Percentiles rank a stretch among this genome's conserved stretches.
phyloP scores from a whole-genome alignment of 2,329 filamentous ascomycete genomes.

The Westerdykella sp. region DNA sequence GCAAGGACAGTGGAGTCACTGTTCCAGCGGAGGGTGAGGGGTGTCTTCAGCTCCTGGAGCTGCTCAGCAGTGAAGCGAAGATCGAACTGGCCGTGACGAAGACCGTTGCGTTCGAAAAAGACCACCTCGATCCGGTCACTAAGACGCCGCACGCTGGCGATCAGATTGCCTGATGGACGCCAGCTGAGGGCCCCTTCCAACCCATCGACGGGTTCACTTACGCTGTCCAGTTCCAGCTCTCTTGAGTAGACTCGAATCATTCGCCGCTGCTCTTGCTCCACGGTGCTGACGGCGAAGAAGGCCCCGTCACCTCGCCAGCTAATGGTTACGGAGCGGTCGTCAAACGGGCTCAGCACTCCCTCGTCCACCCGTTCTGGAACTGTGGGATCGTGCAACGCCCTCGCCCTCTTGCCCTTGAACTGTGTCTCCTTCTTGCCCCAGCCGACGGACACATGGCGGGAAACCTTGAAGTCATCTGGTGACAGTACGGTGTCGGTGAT shows the following conservation, averaged over 20 bases:
- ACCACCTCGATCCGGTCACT: slow-evolving; percentile 68
- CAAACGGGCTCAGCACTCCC: slow-evolving; percentile 66
- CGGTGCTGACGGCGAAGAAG: slow-evolving; percentile 77
- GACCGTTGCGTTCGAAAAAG: slow-evolving; percentile 96
- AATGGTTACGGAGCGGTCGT: slow-evolving; percentile 65
- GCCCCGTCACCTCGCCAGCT: slow-evolving; percentile 94
- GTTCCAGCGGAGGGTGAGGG: slow-evolving; percentile 76
- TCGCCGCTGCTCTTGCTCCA: slow-evolving; percentile 64
- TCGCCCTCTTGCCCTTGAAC: slow-evolving; percentile 86
- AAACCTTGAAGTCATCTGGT: slow-evolving; percentile 73
- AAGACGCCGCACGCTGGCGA: slow-evolving; percentile 77
- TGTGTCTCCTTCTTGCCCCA: slow-evolving; percentile 99
- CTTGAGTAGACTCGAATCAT: slow-evolving; percentile 85
- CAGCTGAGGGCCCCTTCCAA: slow-evolving; percentile 85
- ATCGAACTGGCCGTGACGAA: slow-evolving; percentile 92
- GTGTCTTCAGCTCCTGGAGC: slow-evolving; percentile 48
- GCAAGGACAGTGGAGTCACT: slow-evolving; percentile 85
- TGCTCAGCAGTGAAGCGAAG: slow-evolving; percentile 61
- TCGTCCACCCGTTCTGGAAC: slow-evolving; percentile 87
- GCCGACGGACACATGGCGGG: slow-evolving; percentile 89
- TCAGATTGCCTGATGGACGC: slow-evolving; percentile 83
- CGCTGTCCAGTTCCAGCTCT: slow-evolving; percentile 84
- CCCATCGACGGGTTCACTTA: slow-evolving; percentile 89
- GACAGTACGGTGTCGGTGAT: slow-evolving; percentile 69
- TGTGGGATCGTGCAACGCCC: slow-evolving; percentile 83